Conservation (phyloP, 2,329 filamentous ascomycete species). For the Knoxdaviesia capensis region DNA sequence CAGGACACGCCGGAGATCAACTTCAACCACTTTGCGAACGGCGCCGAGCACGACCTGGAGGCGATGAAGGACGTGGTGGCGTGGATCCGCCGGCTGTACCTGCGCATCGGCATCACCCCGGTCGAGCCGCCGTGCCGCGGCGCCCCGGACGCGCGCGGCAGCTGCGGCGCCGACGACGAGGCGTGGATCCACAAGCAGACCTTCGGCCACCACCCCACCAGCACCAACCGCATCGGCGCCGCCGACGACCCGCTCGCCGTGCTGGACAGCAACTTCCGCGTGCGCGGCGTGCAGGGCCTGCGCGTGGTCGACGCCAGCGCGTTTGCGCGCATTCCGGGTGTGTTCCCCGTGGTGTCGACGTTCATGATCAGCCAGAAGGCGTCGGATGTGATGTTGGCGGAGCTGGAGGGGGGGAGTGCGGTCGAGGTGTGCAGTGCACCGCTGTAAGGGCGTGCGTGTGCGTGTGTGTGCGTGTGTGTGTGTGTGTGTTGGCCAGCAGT, state of each 20-base stretch:
- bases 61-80: slow-evolving; percentile 15
- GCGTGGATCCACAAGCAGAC: slow-evolving; percentile 19
- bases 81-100: slow-evolving; percentile 10
- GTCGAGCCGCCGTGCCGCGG: slow-evolving; percentile 7
- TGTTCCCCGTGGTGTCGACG: slow-evolving; percentile 25
- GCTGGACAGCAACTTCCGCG: slow-evolving; percentile 34
- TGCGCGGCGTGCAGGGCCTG: slow-evolving; percentile 31
- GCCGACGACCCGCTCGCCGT: slow-evolving; percentile 33
- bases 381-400: slow-evolving; percentile 27
- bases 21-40: slow-evolving; percentile 33
- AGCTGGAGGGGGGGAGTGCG: background rate
- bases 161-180: slow-evolving; percentile 14
- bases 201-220: slow-evolving; percentile 36
- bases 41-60: slow-evolving; percentile 22
- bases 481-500: too few relatives aligned
- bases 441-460: too few relatives aligned
- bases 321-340: slow-evolving; percentile 29
- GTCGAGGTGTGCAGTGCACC: too few relatives aligned
- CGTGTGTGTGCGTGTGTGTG: too few relatives aligned
- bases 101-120: slow-evolving; percentile 5
- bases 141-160: slow-evolving; percentile 5
- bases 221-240: slow-evolving; percentile 33
- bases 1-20: slow-evolving; percentile 41
- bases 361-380: slow-evolving; percentile 43
- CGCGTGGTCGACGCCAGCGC: slow-evolving; percentile 41